Conservation (phyloP, 1,284 basidiomycete genomes). For the Trichosporon asahii region DNA sequence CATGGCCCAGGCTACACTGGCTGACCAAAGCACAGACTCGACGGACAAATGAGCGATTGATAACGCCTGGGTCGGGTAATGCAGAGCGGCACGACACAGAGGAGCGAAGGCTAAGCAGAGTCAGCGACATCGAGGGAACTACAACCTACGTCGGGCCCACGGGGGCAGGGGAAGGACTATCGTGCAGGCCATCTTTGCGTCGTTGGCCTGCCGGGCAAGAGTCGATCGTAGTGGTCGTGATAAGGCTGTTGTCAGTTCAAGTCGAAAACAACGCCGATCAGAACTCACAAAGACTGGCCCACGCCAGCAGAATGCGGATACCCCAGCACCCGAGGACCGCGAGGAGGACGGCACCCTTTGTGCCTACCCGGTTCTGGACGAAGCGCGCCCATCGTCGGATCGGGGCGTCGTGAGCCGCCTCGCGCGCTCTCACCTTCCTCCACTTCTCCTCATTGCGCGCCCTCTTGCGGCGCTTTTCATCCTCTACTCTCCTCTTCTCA, state of each 20-base stretch:
- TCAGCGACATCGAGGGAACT: neutral
- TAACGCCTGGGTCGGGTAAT: neutral
- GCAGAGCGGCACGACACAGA: slow-evolving; percentile 1
- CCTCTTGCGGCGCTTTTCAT: slow-evolving; percentile 17
- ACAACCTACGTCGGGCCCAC: neutral
- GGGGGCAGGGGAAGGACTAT: neutral
- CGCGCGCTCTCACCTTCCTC: slow-evolving; percentile 25
- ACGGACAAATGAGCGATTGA: slow-evolving; percentile 10
- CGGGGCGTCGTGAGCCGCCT: slow-evolving; percentile 26
- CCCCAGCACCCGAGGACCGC: slow-evolving; percentile 8
- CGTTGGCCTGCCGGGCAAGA: neutral
- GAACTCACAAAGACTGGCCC: slow-evolving; percentile 20
- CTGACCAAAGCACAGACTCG: slow-evolving; percentile 21
- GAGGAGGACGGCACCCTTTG: slow-evolving; percentile 4
- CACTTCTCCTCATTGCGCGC: slow-evolving; percentile 25
- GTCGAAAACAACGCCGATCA: too few species aligned
- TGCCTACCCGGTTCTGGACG: slow-evolving; percentile 9
- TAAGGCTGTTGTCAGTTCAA: slow-evolving; percentile 2
- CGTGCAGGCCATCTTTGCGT: neutral
- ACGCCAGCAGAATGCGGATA: slow-evolving; percentile 17
- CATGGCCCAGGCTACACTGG: slow-evolving; percentile 18
- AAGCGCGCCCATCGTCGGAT: slow-evolving; percentile 19
- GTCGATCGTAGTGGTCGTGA: neutral
- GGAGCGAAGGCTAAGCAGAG: slow-evolving; percentile 3
- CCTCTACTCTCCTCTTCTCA: neutral